These are phyloP conservation scores for Ceratocystis papillata DNA, from an alignment of 2,329 filamentous ascomycete genomes.

Conservation along the genomic window DNA sequence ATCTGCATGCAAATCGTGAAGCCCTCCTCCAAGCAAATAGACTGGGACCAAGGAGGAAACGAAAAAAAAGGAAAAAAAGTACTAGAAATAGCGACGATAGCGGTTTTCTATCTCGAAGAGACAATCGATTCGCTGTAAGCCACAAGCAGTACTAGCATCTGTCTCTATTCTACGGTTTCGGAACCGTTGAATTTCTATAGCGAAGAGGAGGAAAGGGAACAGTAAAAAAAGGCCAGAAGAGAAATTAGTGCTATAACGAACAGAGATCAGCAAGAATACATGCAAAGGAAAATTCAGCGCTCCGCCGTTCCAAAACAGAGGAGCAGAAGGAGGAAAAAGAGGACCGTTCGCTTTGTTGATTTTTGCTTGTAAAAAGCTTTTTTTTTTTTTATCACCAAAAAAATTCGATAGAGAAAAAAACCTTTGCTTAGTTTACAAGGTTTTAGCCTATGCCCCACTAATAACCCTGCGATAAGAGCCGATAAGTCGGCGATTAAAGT, in stretches of 20 bases:
- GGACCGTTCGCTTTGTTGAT: neutral
- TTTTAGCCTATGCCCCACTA: constrained; percentile 4
- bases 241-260: neutral
- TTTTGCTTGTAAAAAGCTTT: constrained; percentile 4
- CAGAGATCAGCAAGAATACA: neutral
- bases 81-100: constrained; percentile 15
- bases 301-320: neutral
- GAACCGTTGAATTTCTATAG: neutral
- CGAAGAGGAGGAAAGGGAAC: neutral
- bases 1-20: too few species aligned
- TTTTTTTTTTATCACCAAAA: constrained; percentile 6
- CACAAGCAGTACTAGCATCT: constrained; percentile 14
- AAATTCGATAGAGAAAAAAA: constrained; percentile 3
- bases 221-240: too few species aligned
- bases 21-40: constrained; percentile 9
- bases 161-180: constrained; percentile 7
- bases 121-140: constrained; percentile 9
- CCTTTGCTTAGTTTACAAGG: neutral
- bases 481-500: neutral
- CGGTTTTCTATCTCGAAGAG: constrained; percentile 11
- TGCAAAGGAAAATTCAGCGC: constrained; percentile 1
- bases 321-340: constrained; percentile 1
- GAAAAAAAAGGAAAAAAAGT: constrained; percentile 26
- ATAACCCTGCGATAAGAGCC: neutral
- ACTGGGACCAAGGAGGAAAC: constrained; percentile 23